Conservation (phyloP, 1,284 basidiomycete species). For the Gymnopus androsaceus region DNA sequence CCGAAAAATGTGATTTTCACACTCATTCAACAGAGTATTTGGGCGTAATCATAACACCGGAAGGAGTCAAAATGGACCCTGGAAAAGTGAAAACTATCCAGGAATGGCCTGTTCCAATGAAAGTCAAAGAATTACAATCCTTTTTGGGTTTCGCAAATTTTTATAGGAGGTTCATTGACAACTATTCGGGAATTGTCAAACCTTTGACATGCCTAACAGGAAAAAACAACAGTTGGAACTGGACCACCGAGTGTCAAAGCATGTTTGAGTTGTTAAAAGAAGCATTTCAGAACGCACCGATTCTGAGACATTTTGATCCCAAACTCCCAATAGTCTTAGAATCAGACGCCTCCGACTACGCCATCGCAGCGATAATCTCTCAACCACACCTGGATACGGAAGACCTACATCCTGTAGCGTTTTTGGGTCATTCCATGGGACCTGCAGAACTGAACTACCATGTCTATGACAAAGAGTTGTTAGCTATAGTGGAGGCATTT, state of each 20-base stretch:
- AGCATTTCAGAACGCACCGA: too few relatives aligned
- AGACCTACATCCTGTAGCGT: too few relatives aligned
- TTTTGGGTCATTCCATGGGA: too few relatives aligned
- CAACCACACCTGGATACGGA: too few relatives aligned
- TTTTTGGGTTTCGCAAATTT: slow-evolving; percentile 18
- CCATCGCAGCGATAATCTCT: too few relatives aligned
- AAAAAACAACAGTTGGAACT: slow-evolving; percentile 15
- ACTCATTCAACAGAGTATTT: slow-evolving; percentile 27
- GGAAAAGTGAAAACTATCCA: slow-evolving; percentile 8
- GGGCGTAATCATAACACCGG: not conserved
- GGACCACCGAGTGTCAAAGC: slow-evolving; percentile 18
- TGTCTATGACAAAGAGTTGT: slow-evolving; percentile 9
- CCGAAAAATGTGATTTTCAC: too few relatives aligned
- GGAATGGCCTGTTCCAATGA: slow-evolving; percentile 13
- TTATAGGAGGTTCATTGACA: slow-evolving; percentile 13
- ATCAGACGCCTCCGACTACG: too few relatives aligned
- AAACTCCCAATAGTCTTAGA: too few relatives aligned
- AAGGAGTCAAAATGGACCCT: slow-evolving; percentile 8
- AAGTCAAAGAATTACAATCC: slow-evolving; percentile 15
- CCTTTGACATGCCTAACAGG: not conserved
- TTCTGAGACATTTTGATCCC: too few relatives aligned
- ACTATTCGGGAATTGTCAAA: slow-evolving; percentile 1
- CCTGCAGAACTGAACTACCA: slow-evolving; percentile 12
- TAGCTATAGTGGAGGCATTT: slow-evolving; percentile 3
- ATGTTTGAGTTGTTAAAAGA: slow-evolving; percentile 23